Evolutionary conservation across 164 flowering plant species (phyloP).

Genomic region (Houttuynia cordata): DNA sequence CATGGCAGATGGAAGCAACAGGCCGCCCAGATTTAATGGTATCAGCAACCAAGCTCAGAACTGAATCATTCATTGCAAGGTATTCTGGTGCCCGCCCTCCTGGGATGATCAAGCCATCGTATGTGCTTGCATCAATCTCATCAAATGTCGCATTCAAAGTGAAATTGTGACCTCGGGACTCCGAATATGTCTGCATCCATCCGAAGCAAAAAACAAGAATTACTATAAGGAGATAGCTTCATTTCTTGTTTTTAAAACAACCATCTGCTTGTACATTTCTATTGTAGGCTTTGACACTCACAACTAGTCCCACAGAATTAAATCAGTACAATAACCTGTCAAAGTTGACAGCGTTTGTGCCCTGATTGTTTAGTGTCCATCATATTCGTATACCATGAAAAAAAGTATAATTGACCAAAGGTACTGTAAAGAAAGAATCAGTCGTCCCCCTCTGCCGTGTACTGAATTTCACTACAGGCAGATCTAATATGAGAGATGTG

Average conservation of each 20-base stretch:
- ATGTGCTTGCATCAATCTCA: conserved; percentile 51
- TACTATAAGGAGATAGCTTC: neutral
- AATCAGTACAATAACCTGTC: no score
- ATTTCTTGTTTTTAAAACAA: neutral
- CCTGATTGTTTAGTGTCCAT: neutral
- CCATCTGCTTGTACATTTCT: neutral
- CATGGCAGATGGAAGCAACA: conserved; percentile 86
- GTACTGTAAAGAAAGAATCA: neutral
- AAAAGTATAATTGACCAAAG: neutral
- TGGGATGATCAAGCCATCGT: conserved; percentile 83
- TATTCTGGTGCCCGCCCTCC: conserved; percentile 97
- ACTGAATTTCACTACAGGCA: neutral
- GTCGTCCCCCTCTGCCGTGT: neutral
- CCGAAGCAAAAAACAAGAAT: neutral
- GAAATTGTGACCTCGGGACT: conserved; percentile 85
- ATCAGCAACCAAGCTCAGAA: conserved; percentile 38
- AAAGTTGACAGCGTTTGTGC: no score
- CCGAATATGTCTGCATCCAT: conserved; percentile 55
- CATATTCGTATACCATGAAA: neutral
- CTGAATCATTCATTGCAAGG: conserved; percentile 68
- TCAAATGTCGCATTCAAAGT: conserved; percentile 87
- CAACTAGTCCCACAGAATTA: no score
- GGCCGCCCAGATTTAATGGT: conserved; percentile 54
- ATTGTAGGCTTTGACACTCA: no score
- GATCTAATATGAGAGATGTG: neutral